Conservation (phyloP, 1,284 basidiomycete species). For the Moesziomyces sp. region DNA sequence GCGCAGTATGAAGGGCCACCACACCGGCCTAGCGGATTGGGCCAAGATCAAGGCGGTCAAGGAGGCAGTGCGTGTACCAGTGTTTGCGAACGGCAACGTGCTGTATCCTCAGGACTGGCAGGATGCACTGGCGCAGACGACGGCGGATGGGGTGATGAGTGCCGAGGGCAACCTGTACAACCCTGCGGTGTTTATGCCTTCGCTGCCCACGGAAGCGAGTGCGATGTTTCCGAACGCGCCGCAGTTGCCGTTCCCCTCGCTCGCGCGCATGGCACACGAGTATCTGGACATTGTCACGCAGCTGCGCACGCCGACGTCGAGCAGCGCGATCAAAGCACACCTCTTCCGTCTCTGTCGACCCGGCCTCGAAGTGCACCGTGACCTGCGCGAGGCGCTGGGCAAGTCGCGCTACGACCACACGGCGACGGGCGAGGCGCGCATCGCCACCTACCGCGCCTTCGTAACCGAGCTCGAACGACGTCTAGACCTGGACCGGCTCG, state of each 20-base stretch:
- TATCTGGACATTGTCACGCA: constrained; percentile 84
- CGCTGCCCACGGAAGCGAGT: constrained; percentile 12
- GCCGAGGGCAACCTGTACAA: constrained; percentile 97
- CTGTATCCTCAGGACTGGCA: constrained; percentile 84
- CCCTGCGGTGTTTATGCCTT: constrained; percentile 78
- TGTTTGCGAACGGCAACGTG: constrained; percentile 98
- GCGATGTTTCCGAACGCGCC: constrained; percentile 40
- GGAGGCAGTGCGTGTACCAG: constrained; percentile 85
- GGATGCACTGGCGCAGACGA: constrained; percentile 81
- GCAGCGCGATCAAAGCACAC: constrained; percentile 87
- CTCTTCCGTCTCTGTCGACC: constrained; percentile 91
- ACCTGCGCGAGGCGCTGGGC: constrained; percentile 79
- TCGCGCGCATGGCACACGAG: constrained; percentile 79
- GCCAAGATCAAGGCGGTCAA: constrained; percentile 86
- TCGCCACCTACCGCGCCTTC: constrained; percentile 74
- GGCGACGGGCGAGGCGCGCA: constrained; percentile 69
- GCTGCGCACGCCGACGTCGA: constrained; percentile 78
- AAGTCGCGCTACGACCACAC: constrained; percentile 58
- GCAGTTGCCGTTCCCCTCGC: constrained; percentile 72
- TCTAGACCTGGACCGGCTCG: constrained; percentile 73
- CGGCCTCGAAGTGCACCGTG: constrained; percentile 76
- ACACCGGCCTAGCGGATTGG: constrained; percentile 80
- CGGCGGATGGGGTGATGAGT: constrained; percentile 91
- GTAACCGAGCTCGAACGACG: constrained; percentile 76
- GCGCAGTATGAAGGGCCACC: constrained; percentile 88